Base-by-base conservation (phyloP, 768 basidiomycete genomes). In the Mycena sanguinolenta region DNA sequence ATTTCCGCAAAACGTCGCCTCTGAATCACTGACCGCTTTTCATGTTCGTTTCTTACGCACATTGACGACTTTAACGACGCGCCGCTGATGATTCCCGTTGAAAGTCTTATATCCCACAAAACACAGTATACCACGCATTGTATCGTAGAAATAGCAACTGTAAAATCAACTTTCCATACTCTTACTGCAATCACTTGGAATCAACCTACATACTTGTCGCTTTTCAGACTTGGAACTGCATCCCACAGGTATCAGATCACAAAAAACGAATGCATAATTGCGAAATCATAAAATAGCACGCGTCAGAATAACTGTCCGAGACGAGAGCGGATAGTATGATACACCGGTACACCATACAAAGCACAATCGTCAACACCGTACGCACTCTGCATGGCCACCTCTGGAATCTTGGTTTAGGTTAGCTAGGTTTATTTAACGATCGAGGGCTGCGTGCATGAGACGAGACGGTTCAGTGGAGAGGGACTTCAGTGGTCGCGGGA, bases 401-500 rank as follows among this genome's bases (percentile, higher is more conserved):
- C 30, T 53, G 28, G 54, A 34, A 34, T 63, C 55, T 50, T 63
- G n/a, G 28, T 44, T 64, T 42, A 61, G 42, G 30, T 39, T 39
- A 39, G 39, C 16, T 14, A 3, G 16, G 39, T 39, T 12, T 14
- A 39, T 39, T 39, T 14, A 39, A 39, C 9, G 39, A 12, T 39
- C 3, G 39, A 39, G 3, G 39, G 39, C 39, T 39, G 8, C 39
- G 39, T 3, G 39, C 32, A 5, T 34, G 6, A 34, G 32, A n/a
- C n/a, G n/a, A n/a, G n/a, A n/a, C n/a, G 36, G 36, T 38, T 77
- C 72, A 82, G 62, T 76, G 75, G 46, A 89, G 80, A 44, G 86
- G 80, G 19, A 88, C 82, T 79, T 94, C 87, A 95, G 84, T 95
- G 94, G 84, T 95, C 94, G 83, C 94, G 91, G 80, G 94, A 92